Evolutionary conservation across 129 eudicot species (phyloP).

Genomic region (Chrysanthemum seticuspe): DNA sequence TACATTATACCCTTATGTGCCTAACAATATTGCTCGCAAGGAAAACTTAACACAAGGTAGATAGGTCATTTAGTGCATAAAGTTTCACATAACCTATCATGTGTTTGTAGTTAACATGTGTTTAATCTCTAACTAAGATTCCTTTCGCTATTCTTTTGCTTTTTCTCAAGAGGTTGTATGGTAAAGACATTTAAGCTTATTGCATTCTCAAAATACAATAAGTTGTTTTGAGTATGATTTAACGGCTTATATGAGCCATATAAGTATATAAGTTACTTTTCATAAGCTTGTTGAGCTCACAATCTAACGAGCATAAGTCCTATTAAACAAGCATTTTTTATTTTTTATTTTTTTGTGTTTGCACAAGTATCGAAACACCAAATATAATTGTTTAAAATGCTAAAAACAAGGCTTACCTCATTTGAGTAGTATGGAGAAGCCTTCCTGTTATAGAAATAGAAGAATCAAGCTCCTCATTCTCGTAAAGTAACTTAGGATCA

Average conservation of each 20-base stretch:
- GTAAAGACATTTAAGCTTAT: no score
- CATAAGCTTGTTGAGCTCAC: no score
- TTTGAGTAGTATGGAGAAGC: slow-evolving; percentile 67
- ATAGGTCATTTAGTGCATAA: background rate
- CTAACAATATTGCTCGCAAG: background rate
- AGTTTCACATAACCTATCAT: slow-evolving; percentile 14
- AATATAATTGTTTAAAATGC: background rate
- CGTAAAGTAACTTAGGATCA: slow-evolving; percentile 60
- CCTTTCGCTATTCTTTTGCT: background rate
- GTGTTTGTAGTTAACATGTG: slow-evolving; percentile 24
- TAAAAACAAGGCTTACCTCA: slow-evolving; percentile 46
- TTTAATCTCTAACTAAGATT: slow-evolving; percentile 20
- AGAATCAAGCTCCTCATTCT: slow-evolving; percentile 79
- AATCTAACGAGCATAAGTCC: no score
- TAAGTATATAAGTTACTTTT: no score
- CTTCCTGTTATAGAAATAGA: slow-evolving; percentile 72
- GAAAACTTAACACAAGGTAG: background rate
- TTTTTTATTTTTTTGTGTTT: no score
- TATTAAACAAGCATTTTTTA: no score
- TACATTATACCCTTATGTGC: background rate
- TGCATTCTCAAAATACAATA: no score
- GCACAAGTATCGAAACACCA: background rate
- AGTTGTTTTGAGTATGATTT: no score
- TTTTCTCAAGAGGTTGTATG: background rate
- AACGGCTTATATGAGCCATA: no score